Percentiles rank a stretch among this genome's conserved stretches.
phyloP scores from a whole-genome alignment of 2,329 filamentous ascomycete genomes.

The Ambrosiella beaveri region DNA sequence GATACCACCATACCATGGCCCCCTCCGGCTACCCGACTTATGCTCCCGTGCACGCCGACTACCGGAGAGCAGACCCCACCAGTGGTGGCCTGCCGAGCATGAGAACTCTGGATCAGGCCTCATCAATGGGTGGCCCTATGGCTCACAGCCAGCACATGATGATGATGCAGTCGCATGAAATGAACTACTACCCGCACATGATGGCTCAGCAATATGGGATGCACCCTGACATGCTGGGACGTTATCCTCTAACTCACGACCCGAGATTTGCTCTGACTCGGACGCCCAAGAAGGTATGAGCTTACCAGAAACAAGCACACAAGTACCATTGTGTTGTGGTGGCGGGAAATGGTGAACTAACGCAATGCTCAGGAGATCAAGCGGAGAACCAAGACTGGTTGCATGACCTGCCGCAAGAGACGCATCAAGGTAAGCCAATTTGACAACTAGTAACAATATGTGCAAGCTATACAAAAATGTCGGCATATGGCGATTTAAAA shows the following conservation, averaged over 20 bases:
- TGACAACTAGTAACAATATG: background rate
- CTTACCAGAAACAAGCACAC: background rate
- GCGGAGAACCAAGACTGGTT: constrained; percentile 45
- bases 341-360: background rate
- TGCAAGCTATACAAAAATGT: background rate
- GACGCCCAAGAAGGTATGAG: constrained; percentile 39
- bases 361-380: constrained; percentile 36
- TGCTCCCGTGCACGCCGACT: constrained; percentile 10
- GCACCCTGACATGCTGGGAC: constrained; percentile 25
- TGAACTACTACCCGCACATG: constrained; percentile 9
- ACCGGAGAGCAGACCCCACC: constrained; percentile 9
- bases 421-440: constrained; percentile 37
- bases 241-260: constrained; percentile 32
- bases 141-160: constrained; percentile 5
- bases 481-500: background rate
- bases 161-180: constrained; percentile 11
- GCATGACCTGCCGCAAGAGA: constrained; percentile 42
- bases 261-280: constrained; percentile 30
- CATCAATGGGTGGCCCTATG: constrained; percentile 1
- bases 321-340: background rate
- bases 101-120: constrained; percentile 23
- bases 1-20: constrained; percentile 10
- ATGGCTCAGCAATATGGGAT: constrained; percentile 21
- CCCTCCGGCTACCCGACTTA: constrained; percentile 8
- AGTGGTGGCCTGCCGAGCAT: constrained; percentile 21